Evolutionary conservation across 2,329 filamentous ascomycete species (phyloP), one percentile per base, ranked within the genome.

Genomic region (Sporothrix globosa): DNA sequence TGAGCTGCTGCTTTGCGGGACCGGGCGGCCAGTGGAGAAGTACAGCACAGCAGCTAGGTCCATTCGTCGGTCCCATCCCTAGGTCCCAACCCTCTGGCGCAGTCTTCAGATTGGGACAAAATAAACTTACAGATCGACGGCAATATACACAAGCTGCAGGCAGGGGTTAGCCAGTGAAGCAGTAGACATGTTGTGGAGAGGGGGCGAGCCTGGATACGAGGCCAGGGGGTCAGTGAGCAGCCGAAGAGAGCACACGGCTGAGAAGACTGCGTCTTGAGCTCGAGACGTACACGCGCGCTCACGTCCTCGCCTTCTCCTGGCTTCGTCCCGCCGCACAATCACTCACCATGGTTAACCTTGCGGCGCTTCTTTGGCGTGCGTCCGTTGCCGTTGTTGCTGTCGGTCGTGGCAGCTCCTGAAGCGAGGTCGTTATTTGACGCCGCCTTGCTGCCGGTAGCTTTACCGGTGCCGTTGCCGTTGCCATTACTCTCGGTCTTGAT

Each of bases 321-420:
- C 34, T 6, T 34, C 5, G 1, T 34, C 34, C 34, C 34, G 34
- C 34, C 34, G 41, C 14, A 17, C 41, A 44, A 44, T 7, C 9
- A 71, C 89, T 83, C 88, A 94, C 92, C 92, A 83, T 95, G 92
- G 83, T 93, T 94, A 76, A 95, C 92, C 83, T 95, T 95, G 84
- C 92, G 91, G 82, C 92, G 87, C 85, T 93, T 94, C 83, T 92
- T 94, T 65, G 90, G 89, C 79, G 88, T 91, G 80, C 86, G 85
- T 74, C 82, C 75, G 72, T 75, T 73, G 73, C 79, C 77, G 52
- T 78, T 67, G 73, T 72, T 68, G 76, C 71, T 71, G 60, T 60
- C 61, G 30, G 39, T 50, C 21, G 69, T 41, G n/a, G 76, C 73
- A 74, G 68, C 39, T 3, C 24, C 24, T 7, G 54, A 19, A 27